These are phyloP conservation scores for Globisporangium yorkense DNA, from an alignment of 352 stramenopile species.

Conservation along the genomic window DNA sequence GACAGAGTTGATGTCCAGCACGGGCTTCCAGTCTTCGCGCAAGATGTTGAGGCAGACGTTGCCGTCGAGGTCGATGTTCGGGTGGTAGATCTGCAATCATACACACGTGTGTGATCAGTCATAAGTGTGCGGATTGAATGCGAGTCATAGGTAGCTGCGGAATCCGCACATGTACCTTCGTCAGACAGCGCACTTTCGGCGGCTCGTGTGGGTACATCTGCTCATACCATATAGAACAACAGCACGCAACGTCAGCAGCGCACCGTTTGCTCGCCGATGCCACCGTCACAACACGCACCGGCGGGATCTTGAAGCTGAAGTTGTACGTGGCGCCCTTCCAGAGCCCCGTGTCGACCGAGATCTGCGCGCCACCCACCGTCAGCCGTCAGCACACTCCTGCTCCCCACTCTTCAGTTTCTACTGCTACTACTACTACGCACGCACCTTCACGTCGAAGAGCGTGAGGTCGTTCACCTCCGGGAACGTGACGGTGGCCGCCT, in stretches of 20 bases:
- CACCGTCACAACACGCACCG: constrained; percentile 46
- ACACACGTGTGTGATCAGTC: neutral
- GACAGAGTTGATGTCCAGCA: constrained; percentile 99
- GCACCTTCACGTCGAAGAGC: constrained; percentile 84
- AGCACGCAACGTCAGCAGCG: neutral
- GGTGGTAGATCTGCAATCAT: constrained; percentile 92
- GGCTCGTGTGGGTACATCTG: constrained; percentile 95
- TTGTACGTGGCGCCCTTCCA: constrained; percentile 97
- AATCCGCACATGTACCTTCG: constrained; percentile 57
- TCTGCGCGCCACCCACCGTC: constrained; percentile 44
- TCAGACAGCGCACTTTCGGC: constrained; percentile 96
- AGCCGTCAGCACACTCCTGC: constrained; percentile 1
- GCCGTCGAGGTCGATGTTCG: constrained; percentile 98
- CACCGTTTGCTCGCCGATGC: neutral
- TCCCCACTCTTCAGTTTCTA: neutral
- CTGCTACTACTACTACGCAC: neutral
- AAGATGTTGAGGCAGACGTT: constrained; percentile 98
- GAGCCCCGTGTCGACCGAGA: constrained; percentile 93
- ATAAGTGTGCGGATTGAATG: neutral
- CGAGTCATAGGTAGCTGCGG: neutral
- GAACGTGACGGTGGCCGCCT: constrained; percentile 94
- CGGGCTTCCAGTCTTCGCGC: constrained; percentile 98
- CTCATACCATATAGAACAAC: neutral
- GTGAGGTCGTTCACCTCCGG: constrained; percentile 97
- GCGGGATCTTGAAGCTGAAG: constrained; percentile 97